Evolutionary conservation across 495 filamentous ascomycete species (phyloP).

Genomic region (Penicillium canariense): DNA sequence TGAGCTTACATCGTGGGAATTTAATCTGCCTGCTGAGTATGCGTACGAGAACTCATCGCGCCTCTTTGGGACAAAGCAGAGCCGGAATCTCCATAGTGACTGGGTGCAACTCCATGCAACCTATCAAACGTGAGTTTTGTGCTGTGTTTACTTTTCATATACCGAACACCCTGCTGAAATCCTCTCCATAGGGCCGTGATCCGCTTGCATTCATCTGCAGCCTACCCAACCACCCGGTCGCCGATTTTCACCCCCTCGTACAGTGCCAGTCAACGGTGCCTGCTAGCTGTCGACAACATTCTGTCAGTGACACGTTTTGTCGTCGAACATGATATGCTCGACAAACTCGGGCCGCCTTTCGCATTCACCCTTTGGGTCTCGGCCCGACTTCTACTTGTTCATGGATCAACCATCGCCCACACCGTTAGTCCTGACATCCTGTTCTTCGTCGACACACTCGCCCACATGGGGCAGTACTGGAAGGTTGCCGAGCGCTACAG

Average conservation of each 20-base stretch:
- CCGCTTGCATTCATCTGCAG: slow-evolving; percentile 85
- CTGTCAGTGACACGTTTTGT: slow-evolving; percentile 72
- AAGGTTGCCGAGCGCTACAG: slow-evolving; percentile 80
- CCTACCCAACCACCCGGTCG: slow-evolving; percentile 82
- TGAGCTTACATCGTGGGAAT: slow-evolving; percentile 76
- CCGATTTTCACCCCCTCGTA: slow-evolving; percentile 84
- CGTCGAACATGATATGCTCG: slow-evolving; percentile 65
- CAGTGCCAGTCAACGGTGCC: slow-evolving; percentile 75
- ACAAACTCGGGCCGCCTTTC: slow-evolving; percentile 81
- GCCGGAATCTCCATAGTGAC: slow-evolving; percentile 67
- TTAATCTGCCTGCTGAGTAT: slow-evolving; percentile 75
- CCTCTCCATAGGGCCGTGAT: slow-evolving; percentile 65
- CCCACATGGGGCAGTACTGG: slow-evolving; percentile 78
- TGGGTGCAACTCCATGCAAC: slow-evolving; percentile 90
- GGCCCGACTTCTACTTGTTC: slow-evolving; percentile 80
- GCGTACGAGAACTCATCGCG: slow-evolving; percentile 68
- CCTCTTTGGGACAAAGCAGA: slow-evolving; percentile 60
- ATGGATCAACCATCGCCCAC: slow-evolving; percentile 82
- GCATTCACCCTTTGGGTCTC: slow-evolving; percentile 91
- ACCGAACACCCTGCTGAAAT: slow-evolving; percentile 12
- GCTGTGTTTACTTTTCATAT: background rate
- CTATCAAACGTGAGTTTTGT: slow-evolving; percentile 58
- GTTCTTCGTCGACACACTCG: slow-evolving; percentile 75
- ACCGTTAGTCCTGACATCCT: slow-evolving; percentile 73
- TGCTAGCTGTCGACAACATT: slow-evolving; percentile 80